Conservation (phyloP, 2,329 filamentous ascomycete species). For the Colletotrichum lentis region DNA sequence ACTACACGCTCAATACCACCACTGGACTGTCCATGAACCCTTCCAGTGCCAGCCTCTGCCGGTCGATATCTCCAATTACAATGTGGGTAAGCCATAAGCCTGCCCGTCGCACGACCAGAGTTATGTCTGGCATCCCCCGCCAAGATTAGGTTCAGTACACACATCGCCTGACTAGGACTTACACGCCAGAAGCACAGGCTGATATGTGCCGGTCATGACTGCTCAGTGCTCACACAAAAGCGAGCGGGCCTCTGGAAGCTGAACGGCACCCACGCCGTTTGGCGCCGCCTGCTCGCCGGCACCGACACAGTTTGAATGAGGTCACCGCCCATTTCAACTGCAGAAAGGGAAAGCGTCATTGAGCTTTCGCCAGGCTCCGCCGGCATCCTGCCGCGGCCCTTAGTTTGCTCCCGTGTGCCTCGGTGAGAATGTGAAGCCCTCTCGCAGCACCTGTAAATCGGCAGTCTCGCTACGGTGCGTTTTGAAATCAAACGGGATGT, state of each 20-base stretch:
- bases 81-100: background rate
- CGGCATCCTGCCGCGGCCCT: constrained; percentile 20
- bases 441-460: background rate
- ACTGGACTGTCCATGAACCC: background rate
- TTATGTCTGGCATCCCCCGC: constrained; percentile 1
- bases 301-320: background rate
- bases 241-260: constrained; percentile 10
- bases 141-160: constrained; percentile 10
- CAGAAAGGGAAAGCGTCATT: background rate
- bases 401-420: background rate
- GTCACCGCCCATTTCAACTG: background rate
- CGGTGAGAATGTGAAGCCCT: background rate
- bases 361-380: background rate
- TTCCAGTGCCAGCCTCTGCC: background rate
- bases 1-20: background rate
- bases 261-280: background rate
- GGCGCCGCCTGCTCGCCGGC: constrained; percentile 12
- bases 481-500: background rate
- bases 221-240: background rate
- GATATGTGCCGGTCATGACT: background rate
- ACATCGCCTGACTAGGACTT: constrained; percentile 20
- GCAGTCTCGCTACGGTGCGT: background rate
- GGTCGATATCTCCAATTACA: background rate
- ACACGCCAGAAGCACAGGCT: background rate
- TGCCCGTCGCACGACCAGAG: background rate